Base-by-base conservation (phyloP, 2,329 filamentous ascomycete species). In the Alternaria atra region DNA sequence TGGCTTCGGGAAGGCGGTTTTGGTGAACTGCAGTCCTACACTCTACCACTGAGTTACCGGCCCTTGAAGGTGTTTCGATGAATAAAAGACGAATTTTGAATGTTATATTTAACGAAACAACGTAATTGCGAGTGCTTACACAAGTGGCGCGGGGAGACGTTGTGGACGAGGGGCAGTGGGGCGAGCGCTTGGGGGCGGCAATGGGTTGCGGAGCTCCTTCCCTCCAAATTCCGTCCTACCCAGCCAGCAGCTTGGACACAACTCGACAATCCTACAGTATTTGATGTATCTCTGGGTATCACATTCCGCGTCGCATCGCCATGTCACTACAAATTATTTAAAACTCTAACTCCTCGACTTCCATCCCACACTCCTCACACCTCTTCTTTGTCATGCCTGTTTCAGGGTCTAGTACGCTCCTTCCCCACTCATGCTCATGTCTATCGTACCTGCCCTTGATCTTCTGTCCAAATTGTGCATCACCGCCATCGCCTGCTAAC, bases 361-460 rank as follows among this genome's bases (percentile, higher is more conserved):
- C 87, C 86, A 90, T 88, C 15, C 87, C 87, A 79, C 88, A 90
- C 62, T 87, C 86, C 12, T 86, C 81, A 72, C 88, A 90, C 32
- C 80, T 93, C 85, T 96, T 97, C 55, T 92, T 88, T 40, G 87
- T 91, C 83, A 91, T 87, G 0, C 93, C 94, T 13, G 85, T 88
- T 65, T 87, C 85, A 1, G 84, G 82, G 70, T 89, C 84, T 61
- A 87, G 81, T 9, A 89, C 81, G 12, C 84, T 77, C 48, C 86
- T 78, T 6, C 87, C 87, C 87, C 95, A 99, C 77, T 97, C 91
- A 81, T 99, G 95, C 53, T 93, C 90, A 83, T 99, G 95, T 72
- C 87, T 91, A 15, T 87, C 87, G 6, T 85, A 85, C 46, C 79
- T 72, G 1, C 82, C 84, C 5, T 85, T 87, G 25, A 97, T 84